phyloP scores from a whole-genome alignment of 2,329 filamentous ascomycete genomes.

The Colletotrichum sp. region DNA sequence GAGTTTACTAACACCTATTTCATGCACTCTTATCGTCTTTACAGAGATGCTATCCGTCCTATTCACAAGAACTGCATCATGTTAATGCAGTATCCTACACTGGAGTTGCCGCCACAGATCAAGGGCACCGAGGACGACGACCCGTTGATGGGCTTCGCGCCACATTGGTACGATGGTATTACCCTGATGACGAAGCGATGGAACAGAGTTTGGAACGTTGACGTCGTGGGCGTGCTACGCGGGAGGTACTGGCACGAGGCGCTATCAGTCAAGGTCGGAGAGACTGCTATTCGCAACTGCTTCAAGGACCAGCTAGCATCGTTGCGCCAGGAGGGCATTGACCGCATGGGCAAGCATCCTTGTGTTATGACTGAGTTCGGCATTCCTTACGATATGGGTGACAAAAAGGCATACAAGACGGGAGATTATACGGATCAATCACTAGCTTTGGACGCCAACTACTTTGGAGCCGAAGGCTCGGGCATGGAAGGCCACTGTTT shows the following conservation, averaged over 20 bases:
- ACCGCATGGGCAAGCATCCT: conserved; percentile 87
- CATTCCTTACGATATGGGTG: conserved; percentile 98
- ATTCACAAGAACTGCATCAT: conserved; percentile 84
- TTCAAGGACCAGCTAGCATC: conserved; percentile 85
- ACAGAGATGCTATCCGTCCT: conserved; percentile 74
- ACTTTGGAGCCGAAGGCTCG: conserved; percentile 88
- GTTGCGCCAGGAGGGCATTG: conserved; percentile 84
- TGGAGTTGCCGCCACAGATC: conserved; percentile 88
- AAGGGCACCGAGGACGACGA: conserved; percentile 91
- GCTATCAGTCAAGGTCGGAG: conserved; percentile 91
- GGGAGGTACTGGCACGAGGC: conserved; percentile 88
- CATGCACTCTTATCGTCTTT: conserved; percentile 82
- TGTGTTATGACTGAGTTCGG: conserved; percentile 94
- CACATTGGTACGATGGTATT: conserved; percentile 96
- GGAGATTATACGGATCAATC: conserved; percentile 94
- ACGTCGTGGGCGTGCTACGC: conserved; percentile 89
- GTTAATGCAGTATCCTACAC: conserved; percentile 88
- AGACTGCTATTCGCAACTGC: conserved; percentile 92
- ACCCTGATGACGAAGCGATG: conserved; percentile 98
- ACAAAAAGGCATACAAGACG: conserved; percentile 92
- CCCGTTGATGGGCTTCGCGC: conserved; percentile 86
- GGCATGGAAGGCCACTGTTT: conserved; percentile 84
- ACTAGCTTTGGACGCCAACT: conserved; percentile 93
- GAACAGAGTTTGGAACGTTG: conserved; percentile 97
- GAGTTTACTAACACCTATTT: conserved; percentile 92